These are phyloP conservation scores for Pythium guiyangense DNA, from an alignment of 352 stramenopile species.

Conservation along the genomic window DNA sequence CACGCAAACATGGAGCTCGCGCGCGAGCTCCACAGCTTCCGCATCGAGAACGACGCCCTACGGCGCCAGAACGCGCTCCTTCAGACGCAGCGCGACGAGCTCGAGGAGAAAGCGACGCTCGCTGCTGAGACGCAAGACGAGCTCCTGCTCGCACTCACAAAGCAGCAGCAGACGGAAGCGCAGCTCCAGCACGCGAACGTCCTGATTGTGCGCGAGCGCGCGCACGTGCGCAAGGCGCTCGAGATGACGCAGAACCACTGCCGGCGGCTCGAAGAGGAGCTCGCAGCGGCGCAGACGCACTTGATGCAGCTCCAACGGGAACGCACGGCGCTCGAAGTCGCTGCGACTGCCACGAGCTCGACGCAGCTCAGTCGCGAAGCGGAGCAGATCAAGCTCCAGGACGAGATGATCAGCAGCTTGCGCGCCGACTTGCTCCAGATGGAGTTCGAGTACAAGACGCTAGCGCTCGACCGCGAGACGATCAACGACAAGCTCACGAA, in stretches of 20 bases:
- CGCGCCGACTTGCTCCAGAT: conserved; percentile 54
- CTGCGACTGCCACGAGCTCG: conserved; percentile 18
- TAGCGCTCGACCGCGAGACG: conserved; percentile 34
- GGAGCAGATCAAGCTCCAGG: conserved; percentile 32
- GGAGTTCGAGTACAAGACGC: conserved; percentile 65
- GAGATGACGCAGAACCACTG: conserved; percentile 48
- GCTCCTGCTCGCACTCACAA: conserved; percentile 32
- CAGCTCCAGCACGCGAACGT: conserved; percentile 23
- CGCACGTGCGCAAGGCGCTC: conserved; percentile 27
- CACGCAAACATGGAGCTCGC: conserved; percentile 18
- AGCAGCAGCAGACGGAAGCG: conserved; percentile 35
- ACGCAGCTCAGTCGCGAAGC: conserved; percentile 22
- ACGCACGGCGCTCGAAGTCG: conserved; percentile 28
- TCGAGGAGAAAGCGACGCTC: conserved; percentile 14
- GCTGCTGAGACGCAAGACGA: conserved; percentile 43
- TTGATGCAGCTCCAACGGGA: conserved; percentile 44
- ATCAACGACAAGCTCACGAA: conserved; percentile 29
- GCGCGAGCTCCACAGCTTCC: conserved; percentile 28
- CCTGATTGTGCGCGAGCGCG: conserved; percentile 22
- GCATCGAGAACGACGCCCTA: conserved; percentile 45
- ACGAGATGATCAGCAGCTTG: conserved; percentile 46
- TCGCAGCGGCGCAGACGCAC: conserved; percentile 31
- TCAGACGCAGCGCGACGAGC: conserved; percentile 22
- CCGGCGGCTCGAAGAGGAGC: conserved; percentile 44
- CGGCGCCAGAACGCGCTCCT: conserved; percentile 26